These are phyloP conservation scores for Arctium lappa DNA, from an alignment of 129 eudicot genomes.

Conservation along the genomic window DNA sequence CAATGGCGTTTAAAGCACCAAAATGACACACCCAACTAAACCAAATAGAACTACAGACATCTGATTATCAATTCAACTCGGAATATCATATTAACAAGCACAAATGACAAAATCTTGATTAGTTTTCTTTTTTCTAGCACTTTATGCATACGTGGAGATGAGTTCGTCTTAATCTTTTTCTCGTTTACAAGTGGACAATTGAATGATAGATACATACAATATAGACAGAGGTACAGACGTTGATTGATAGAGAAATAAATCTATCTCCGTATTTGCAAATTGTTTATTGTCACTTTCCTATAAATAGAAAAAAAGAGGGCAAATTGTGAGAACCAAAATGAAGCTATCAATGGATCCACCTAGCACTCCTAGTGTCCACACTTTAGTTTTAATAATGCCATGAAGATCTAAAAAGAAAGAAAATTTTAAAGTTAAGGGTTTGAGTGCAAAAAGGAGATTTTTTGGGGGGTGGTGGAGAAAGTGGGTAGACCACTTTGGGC, in stretches of 20 bases:
- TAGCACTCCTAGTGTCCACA: constrained; percentile 22
- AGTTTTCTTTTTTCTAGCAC: neutral
- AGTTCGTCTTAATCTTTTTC: constrained; percentile 19
- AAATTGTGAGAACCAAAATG: constrained; percentile 23
- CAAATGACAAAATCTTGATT: neutral
- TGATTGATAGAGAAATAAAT: constrained; percentile 31
- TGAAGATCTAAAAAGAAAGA: constrained; percentile 12
- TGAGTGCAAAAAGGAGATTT: constrained; percentile 25
- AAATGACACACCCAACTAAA: neutral
- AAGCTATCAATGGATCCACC: constrained; percentile 25
- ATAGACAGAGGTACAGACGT: neutral
- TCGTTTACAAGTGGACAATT: constrained; percentile 18
- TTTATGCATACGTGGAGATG: constrained; percentile 19
- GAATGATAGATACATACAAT: neutral
- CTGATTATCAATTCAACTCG: neutral
- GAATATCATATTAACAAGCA: constrained; percentile 20
- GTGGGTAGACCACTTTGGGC: constrained; percentile 56
- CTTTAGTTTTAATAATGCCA: constrained; percentile 25
- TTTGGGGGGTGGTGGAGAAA: constrained; percentile 40
- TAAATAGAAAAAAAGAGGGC: constrained; percentile 19
- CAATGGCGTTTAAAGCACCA: neutral
- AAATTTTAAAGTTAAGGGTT: constrained; percentile 15
- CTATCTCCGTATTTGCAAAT: constrained; percentile 14
- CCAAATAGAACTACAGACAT: neutral
- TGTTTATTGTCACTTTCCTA: constrained; percentile 30